phyloP scores from a whole-genome alignment of 257 asterid species.

The Knoxia roxburghii region DNA sequence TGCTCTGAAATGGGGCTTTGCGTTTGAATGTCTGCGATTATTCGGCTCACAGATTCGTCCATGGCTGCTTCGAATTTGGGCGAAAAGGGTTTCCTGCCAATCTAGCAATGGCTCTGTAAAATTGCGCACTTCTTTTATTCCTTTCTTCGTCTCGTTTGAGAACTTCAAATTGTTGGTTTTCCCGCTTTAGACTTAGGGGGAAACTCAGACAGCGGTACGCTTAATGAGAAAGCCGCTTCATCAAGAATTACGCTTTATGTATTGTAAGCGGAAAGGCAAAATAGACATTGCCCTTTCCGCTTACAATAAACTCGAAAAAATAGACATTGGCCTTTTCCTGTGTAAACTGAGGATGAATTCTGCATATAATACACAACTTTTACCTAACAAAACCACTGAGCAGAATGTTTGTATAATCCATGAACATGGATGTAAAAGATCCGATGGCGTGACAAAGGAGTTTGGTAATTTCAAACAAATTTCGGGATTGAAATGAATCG shows the following conservation, averaged over 20 bases:
- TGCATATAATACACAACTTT: no score
- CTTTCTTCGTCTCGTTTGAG: not conserved
- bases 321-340: no score
- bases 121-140: not conserved
- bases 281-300: no score
- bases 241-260: not conserved
- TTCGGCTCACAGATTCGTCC: slow-evolving; percentile 55
- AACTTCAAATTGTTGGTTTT: slow-evolving; percentile 39
- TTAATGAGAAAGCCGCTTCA: not conserved
- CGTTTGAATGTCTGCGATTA: slow-evolving; percentile 50
- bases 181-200: slow-evolving; percentile 33
- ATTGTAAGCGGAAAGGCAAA: not conserved
- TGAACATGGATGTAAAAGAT: no score
- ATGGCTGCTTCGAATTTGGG: slow-evolving; percentile 29
- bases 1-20: slow-evolving; percentile 41
- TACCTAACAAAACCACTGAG: no score
- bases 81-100: not conserved
- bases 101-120: not conserved
- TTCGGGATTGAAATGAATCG: no score
- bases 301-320: no score
- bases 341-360: no score
- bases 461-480: no score
- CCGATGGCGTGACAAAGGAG: no score
- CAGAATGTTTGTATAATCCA: no score
- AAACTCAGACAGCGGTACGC: not conserved